Conservation (phyloP, 2,329 filamentous ascomycete genomes). For the Trichoderma harzianum region DNA sequence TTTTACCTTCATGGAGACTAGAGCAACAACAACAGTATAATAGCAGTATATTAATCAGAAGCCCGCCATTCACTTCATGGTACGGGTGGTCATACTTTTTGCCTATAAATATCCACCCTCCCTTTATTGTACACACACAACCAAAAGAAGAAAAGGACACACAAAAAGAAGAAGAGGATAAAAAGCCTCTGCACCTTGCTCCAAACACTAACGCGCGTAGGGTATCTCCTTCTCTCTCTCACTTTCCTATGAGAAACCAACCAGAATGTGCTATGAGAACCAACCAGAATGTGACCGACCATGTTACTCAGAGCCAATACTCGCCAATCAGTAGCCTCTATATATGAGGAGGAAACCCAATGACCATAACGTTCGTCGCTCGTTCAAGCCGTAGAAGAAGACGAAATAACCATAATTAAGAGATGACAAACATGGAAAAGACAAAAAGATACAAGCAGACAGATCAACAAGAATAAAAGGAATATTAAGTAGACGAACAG, state of each 20-base stretch:
- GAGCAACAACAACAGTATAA: not conserved
- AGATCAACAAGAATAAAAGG: not conserved
- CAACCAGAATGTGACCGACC: not conserved
- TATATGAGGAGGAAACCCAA: not conserved
- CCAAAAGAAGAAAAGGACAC: not conserved
- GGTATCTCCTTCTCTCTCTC: slow-evolving; percentile 8
- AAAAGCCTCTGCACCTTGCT: not conserved
- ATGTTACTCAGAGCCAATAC: not conserved
- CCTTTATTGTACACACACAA: not conserved
- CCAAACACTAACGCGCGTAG: not conserved
- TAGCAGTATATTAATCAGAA: not conserved
- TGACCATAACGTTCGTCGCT: not conserved
- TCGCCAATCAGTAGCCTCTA: not conserved
- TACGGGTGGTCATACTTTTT: not conserved
- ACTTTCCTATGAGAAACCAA: not conserved
- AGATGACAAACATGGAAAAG: not conserved
- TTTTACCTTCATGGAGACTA: not conserved
- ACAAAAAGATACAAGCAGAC: not conserved
- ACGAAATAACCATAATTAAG: not conserved
- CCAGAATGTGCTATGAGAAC: not conserved
- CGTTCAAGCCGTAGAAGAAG: not conserved
- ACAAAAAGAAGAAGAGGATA: not conserved
- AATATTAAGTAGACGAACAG: not conserved
- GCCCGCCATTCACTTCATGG: not conserved
- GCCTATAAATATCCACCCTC: not conserved